Evolutionary conservation across 257 asterid species (phyloP).

Genomic region (Oldenlandia corymbosa): DNA sequence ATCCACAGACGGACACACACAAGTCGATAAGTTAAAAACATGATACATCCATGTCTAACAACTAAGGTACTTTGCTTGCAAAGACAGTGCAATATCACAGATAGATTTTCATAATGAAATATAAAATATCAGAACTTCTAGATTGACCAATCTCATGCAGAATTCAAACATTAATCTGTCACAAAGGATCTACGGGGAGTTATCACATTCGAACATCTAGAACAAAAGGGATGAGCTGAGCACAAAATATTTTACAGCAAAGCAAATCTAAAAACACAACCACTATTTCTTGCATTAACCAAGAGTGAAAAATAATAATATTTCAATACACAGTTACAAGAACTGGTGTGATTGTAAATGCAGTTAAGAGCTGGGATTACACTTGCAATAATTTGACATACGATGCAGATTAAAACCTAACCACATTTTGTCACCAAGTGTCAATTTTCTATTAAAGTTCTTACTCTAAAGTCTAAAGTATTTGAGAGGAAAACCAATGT

Average conservation of each 20-base stretch:
- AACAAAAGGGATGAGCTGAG: not conserved
- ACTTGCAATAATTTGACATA: not conserved
- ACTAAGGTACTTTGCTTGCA: not conserved
- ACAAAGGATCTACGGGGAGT: not conserved
- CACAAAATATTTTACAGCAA: not conserved
- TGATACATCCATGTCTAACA: not conserved
- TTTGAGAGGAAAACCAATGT: not conserved
- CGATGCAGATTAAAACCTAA: not conserved
- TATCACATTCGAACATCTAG: not conserved
- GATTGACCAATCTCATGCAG: not conserved
- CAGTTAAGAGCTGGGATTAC: not conserved
- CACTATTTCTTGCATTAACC: not conserved
- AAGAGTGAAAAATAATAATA: not conserved
- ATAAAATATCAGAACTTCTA: not conserved
- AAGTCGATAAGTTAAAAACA: not conserved
- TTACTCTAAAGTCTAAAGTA: not conserved
- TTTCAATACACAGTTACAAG: not conserved
- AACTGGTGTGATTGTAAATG: not conserved
- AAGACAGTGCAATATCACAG: not conserved
- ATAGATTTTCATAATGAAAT: no score
- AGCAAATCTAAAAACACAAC: not conserved
- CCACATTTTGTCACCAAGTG: no score
- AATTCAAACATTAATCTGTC: not conserved
- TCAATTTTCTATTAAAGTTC: not conserved
- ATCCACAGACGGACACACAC: no score